phyloP scores from a whole-genome alignment of 129 eudicot genomes.

The Centrapalus pauciflorus region DNA sequence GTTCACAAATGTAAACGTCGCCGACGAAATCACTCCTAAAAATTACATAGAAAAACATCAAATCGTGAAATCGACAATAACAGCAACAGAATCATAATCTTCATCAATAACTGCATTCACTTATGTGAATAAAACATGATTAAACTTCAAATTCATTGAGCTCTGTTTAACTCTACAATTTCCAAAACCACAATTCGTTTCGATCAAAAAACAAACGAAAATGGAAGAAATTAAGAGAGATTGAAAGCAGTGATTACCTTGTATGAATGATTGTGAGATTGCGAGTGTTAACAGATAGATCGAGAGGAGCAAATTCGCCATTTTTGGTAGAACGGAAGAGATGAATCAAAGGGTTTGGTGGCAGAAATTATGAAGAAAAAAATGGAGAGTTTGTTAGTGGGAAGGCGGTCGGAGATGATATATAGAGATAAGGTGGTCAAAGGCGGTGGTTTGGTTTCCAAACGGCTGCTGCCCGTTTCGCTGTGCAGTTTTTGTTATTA shows the following conservation, averaged over 20 bases:
- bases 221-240: not conserved
- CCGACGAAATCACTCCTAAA: conserved; percentile 46
- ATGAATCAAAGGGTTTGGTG: not conserved
- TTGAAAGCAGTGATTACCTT: not conserved
- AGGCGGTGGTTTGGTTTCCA: conserved; percentile 25
- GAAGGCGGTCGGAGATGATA: conserved; percentile 20
- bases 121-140: too few species aligned
- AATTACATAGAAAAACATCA: not conserved
- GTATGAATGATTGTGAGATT: conserved; percentile 18
- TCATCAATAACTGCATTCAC: too few species aligned
- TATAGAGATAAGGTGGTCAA: conserved; percentile 4
- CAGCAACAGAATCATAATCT: too few species aligned
- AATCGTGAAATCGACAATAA: too few species aligned
- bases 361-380: too few species aligned
- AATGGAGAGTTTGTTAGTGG: not conserved
- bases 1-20: conserved; percentile 58
- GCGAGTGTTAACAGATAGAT: conserved; percentile 2
- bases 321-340: not conserved
- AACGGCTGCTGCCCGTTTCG: not conserved
- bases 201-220: not conserved
- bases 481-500: not conserved
- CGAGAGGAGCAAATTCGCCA: conserved; percentile 10
- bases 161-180: too few species aligned
- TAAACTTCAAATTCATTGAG: too few species aligned
- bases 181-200: not conserved